These are phyloP conservation scores for Blastobotrys robertii DNA, from an alignment of 805 yeast species.

Conservation along the genomic window DNA sequence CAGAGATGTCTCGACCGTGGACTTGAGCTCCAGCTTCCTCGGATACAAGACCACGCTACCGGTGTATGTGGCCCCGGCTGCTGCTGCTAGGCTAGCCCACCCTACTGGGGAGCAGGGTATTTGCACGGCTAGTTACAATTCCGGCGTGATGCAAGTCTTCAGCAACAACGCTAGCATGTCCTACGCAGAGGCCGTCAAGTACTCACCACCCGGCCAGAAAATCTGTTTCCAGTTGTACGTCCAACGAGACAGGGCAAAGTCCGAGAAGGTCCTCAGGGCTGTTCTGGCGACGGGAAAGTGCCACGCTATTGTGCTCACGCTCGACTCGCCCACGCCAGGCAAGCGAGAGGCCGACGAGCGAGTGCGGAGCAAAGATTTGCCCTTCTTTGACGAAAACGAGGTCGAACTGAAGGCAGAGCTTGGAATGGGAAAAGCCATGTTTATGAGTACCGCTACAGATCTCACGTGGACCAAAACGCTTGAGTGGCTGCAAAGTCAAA, in stretches of 20 bases:
- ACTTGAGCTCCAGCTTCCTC: conserved; percentile 37
- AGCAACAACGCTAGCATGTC: conserved; percentile 25
- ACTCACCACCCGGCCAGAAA: conserved; percentile 19
- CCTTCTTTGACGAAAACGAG: conserved; percentile 13
- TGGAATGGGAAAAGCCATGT: conserved; percentile 25
- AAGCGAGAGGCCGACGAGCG: conserved; percentile 40
- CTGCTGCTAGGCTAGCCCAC: conserved; percentile 26
- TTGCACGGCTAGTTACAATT: conserved; percentile 28
- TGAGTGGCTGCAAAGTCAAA: conserved; percentile 19
- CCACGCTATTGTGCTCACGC: conserved; percentile 43
- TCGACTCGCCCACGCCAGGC: conserved; percentile 47
- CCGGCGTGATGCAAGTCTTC: conserved; percentile 38
- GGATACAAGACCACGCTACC: conserved; percentile 39
- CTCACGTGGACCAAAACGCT: conserved; percentile 24
- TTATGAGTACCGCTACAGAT: conserved; percentile 24
- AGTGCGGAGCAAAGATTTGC: conserved; percentile 15
- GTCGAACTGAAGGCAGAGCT: conserved; percentile 3
- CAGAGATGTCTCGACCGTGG: conserved; percentile 32
- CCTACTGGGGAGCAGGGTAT: conserved; percentile 28
- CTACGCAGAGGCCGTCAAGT: conserved; percentile 20
- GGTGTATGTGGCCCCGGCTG: conserved; percentile 35
- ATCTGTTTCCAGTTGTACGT: conserved; percentile 25
- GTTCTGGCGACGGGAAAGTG: conserved; percentile 28
- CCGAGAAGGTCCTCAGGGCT: conserved; percentile 17
- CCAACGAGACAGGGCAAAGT: conserved; percentile 19